phyloP scores from a whole-genome alignment of 2,329 filamentous ascomycete genomes.

The Colletotrichum ledebouriae region DNA sequence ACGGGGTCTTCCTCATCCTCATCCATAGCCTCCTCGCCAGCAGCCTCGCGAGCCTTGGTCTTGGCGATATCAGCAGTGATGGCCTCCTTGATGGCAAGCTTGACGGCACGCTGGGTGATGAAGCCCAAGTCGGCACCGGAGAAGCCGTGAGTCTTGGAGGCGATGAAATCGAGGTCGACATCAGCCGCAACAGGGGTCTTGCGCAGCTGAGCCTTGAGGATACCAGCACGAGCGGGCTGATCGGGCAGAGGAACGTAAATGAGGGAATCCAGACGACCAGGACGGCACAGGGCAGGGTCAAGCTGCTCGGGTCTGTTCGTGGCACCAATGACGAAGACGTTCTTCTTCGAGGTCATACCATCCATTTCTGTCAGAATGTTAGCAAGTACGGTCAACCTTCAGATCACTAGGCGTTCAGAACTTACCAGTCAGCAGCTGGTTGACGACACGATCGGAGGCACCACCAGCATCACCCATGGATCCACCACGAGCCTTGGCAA shows the following conservation, averaged over 20 bases:
- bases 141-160: constrained; percentile 97
- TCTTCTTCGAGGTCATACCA: constrained; percentile 99
- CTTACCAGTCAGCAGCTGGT: constrained; percentile 97
- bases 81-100: constrained; percentile 98
- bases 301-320: constrained; percentile 99
- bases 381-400: neutral
- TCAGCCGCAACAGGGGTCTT: constrained; percentile 94
- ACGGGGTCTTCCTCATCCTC: constrained; percentile 92
- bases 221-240: constrained; percentile 87
- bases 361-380: constrained; percentile 82
- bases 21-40: constrained; percentile 87
- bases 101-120: constrained; percentile 98
- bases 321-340: constrained; percentile 98
- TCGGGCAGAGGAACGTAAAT: constrained; percentile 98
- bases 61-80: constrained; percentile 92
- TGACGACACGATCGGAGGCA: constrained; percentile 99
- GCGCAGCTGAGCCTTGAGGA: constrained; percentile 95
- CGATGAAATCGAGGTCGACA: constrained; percentile 91
- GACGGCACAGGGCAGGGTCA: constrained; percentile 97
- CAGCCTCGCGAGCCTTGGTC: constrained; percentile 87
- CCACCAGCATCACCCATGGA: constrained; percentile 96
- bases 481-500: constrained; percentile 98
- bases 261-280: constrained; percentile 97
- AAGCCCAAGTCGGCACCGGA: constrained; percentile 99
- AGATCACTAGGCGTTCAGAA: constrained; percentile 43